Evolutionary conservation across 2,329 filamentous ascomycete genomes (phyloP), one percentile per base, ranked within the genome.

Genomic region (Monosporascus sp.): DNA sequence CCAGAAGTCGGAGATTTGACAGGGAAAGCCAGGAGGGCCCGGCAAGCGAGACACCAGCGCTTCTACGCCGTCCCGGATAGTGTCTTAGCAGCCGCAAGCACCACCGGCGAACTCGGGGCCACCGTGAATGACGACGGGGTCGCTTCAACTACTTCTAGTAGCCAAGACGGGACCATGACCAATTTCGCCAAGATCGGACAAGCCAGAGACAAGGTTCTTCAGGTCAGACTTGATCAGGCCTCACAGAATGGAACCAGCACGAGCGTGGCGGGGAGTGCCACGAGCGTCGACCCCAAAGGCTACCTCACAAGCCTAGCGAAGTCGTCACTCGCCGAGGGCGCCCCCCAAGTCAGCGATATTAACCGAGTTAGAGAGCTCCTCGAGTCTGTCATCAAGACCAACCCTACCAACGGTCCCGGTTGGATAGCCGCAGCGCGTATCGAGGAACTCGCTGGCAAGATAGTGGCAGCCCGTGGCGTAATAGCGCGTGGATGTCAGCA

Each of bases 11-110:
- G 95, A 63, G 94, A 99, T 71, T 80, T 97, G 70, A 99, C 94
- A 1, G 93, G 94, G 60, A 96, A 94, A 75, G 96, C 96, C 64
- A 83, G 91, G 68, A 81, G 94, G 57, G 86, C 83, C 59, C 91
- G 92, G 67, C 87, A 96, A 72, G 90, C 90, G 46, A 76, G 89
- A 61, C 85, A 89, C 50, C 86, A 94, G 67, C 78, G 90, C 48
- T 97, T 96, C 72, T 99, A 99, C 69, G 94, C 93, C 3, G 94
- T 99, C 0, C 95, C 94, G 0, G 94, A 99, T 71, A 96, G 90
- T 65, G 94, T 99, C 7, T 79, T 99, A 51, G 90, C 93, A 1
- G 89, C 90, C 7, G 93, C 92, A 17, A 80, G 89, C 62, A 89
- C 90, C 62, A 81, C 88, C 2, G 81, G 83, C 4, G 89, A 97